phyloP scores from a whole-genome alignment of 2,329 filamentous ascomycete genomes.

The Cladosporium oxysporum region DNA sequence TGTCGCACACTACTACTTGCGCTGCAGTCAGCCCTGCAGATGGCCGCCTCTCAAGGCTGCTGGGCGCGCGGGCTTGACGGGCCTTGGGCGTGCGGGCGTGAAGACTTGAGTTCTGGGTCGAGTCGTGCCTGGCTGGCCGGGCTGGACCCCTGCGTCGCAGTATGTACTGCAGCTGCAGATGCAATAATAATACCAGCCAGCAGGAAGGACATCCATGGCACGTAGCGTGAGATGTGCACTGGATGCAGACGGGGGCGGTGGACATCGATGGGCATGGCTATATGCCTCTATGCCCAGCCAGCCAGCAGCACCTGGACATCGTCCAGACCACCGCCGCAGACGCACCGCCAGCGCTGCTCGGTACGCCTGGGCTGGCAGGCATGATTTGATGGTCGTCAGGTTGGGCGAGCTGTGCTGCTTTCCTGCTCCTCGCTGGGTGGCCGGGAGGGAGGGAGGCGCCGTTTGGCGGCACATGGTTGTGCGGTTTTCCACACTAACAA shows the following conservation, averaged over 20 bases:
- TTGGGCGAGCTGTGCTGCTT: not conserved
- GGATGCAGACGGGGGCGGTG: not conserved
- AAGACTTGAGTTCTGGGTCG: constrained; percentile 19
- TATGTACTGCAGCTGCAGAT: constrained; percentile 1
- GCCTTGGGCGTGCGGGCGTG: constrained; percentile 11
- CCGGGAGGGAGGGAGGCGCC: constrained; percentile 9
- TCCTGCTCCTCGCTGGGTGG: not conserved
- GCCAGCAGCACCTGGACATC: not conserved
- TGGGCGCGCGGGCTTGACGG: constrained; percentile 16
- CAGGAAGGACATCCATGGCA: not conserved
- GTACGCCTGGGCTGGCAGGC: not conserved
- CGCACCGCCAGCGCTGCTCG: not conserved
- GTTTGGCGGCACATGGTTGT: constrained; percentile 16
- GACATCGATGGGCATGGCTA: not conserved
- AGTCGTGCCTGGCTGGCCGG: constrained; percentile 17
- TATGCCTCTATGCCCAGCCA: not conserved
- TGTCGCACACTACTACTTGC: constrained; percentile 10
- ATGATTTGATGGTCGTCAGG: constrained; percentile 1
- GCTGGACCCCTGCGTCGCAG: constrained; percentile 14
- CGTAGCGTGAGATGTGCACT: not conserved
- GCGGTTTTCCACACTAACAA: constrained; percentile 17
- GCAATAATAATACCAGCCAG: not conserved
- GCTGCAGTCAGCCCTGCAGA: constrained; percentile 20
- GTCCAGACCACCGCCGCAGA: not conserved
- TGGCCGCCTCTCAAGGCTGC: constrained; percentile 16